Percentiles rank a stretch among this genome's conserved stretches.
phyloP scores from a whole-genome alignment of 129 eudicot species.

The Rutidosis leptorrhynchoides region DNA sequence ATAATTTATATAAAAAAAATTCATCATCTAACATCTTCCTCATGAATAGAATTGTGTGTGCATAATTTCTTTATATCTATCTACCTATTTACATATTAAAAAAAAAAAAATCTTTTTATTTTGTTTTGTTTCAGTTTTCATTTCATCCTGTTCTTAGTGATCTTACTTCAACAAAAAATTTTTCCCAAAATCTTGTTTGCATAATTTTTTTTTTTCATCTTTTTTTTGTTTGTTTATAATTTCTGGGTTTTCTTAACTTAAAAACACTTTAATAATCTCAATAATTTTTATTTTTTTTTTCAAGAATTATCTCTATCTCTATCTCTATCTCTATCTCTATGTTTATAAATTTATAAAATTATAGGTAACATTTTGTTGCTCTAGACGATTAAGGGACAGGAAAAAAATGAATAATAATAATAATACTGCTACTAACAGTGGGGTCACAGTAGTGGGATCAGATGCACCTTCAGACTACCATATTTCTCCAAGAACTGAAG shows the following conservation, averaged over 20 bases:
- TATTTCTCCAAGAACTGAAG: slow-evolving; percentile 68
- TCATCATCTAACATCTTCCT: slow-evolving; percentile 25
- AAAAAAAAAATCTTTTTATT: background rate
- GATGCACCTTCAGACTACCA: slow-evolving; percentile 93
- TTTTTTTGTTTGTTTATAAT: slow-evolving; percentile 18
- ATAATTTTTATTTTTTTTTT: background rate
- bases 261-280: too few relatives aligned
- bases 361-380: background rate
- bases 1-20: too few relatives aligned
- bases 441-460: slow-evolving; percentile 89
- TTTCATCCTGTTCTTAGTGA: background rate
- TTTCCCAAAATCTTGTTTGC: too few relatives aligned
- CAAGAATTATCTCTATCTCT: background rate
- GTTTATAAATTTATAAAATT: too few relatives aligned
- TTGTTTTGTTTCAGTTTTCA: background rate
- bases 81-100: slow-evolving; percentile 13
- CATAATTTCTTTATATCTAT: slow-evolving; percentile 24
- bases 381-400: slow-evolving; percentile 41
- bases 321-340: too few relatives aligned
- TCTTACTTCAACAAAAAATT: background rate
- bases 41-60: slow-evolving; percentile 25
- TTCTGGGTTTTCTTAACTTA: slow-evolving; percentile 36
- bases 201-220: slow-evolving; percentile 13
- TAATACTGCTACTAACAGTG: slow-evolving; percentile 17
- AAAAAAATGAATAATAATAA: slow-evolving; percentile 29